Conservation (phyloP, 257 asterid genomes). For the Primulina eburnea region DNA sequence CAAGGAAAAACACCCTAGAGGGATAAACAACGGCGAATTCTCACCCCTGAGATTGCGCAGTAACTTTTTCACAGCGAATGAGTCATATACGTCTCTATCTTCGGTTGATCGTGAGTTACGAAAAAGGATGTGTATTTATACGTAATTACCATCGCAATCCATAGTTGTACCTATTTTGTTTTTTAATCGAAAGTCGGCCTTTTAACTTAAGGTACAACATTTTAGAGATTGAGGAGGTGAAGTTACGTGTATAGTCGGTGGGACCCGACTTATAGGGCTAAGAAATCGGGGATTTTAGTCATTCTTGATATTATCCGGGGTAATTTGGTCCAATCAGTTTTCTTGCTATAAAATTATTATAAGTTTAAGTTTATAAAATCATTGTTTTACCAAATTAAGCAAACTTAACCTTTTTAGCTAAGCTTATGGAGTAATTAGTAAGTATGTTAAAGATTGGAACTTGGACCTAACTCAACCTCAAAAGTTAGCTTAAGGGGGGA, state of each 20-base stretch:
- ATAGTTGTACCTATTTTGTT: too few species aligned
- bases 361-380: too few species aligned
- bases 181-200: too few species aligned
- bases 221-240: too few species aligned
- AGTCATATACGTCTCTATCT: not conserved
- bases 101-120: not conserved
- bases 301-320: not conserved
- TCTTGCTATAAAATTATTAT: too few species aligned
- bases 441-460: too few species aligned
- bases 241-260: too few species aligned
- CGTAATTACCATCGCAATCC: not conserved
- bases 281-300: conserved; percentile 17
- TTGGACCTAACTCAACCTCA: too few species aligned
- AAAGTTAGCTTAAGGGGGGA: too few species aligned
- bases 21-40: conserved; percentile 3
- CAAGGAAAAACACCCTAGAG: not conserved
- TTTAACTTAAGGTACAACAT: too few species aligned
- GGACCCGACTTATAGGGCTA: not conserved
- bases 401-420: not conserved
- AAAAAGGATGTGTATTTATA: conserved; percentile 6
- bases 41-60: conserved; percentile 18
- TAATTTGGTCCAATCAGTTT: not conserved
- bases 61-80: conserved; percentile 17
- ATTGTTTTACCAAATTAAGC: not conserved
- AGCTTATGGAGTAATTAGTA: not conserved